Evolutionary conservation across 106 monocot genomes (phyloP).

Genomic region (Chionographis japonica): DNA sequence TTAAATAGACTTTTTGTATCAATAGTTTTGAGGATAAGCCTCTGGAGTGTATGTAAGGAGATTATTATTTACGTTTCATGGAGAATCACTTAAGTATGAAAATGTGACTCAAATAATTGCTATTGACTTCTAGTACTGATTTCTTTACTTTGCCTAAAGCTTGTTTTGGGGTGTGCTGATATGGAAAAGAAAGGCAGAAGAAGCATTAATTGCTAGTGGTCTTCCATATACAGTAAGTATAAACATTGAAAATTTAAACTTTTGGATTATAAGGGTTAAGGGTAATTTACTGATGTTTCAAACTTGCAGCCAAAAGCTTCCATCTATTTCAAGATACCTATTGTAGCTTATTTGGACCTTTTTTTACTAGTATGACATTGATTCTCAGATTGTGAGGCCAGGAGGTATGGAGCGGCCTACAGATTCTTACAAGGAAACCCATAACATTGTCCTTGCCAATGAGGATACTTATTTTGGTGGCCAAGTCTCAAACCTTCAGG

Average conservation of each 20-base stretch:
- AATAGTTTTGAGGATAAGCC: too few species aligned
- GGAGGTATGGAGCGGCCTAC: conserved; percentile 99
- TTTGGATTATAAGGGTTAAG: not conserved
- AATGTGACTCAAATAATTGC: not conserved
- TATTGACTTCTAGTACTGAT: not conserved
- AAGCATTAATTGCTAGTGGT: conserved; percentile 82
- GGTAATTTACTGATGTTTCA: too few species aligned
- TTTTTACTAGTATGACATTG: not conserved
- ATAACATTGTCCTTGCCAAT: conserved; percentile 78
- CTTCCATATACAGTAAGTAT: conserved; percentile 82
- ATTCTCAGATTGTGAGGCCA: conserved; percentile 82
- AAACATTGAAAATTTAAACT: not conserved
- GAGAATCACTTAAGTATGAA: too few species aligned
- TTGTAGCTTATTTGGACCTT: not conserved
- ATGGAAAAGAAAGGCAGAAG: conserved; percentile 97
- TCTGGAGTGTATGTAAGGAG: too few species aligned
- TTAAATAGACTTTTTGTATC: too few species aligned
- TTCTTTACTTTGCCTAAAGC: conserved; percentile 31
- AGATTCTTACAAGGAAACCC: conserved; percentile 95
- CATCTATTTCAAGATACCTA: not conserved
- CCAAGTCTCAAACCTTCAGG: conserved; percentile 94
- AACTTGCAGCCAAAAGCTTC: not conserved
- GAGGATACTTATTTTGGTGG: conserved; percentile 91
- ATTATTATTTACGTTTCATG: too few species aligned
- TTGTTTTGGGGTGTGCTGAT: conserved; percentile 92